Conservation (phyloP, 257 asterid genomes). For the Lycium barbarum region DNA sequence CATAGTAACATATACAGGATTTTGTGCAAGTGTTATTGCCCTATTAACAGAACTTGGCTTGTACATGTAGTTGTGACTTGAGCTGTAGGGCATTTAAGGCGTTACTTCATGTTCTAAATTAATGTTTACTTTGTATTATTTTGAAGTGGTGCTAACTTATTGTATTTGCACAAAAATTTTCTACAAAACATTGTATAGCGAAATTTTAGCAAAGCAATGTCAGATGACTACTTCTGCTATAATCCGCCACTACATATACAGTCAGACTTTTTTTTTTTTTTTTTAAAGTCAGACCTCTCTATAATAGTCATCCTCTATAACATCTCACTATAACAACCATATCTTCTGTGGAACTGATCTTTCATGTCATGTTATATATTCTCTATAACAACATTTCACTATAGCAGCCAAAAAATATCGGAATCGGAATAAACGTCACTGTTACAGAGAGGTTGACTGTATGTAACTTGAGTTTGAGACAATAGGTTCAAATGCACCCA, state of each 20-base stretch:
- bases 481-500: not conserved
- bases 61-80: not conserved
- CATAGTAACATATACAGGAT: not conserved
- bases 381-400: no score
- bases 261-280: no score
- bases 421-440: no score
- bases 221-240: not conserved
- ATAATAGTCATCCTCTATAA: no score
- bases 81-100: not conserved
- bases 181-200: not conserved
- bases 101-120: not conserved
- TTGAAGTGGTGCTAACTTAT: not conserved
- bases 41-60: conserved; percentile 8
- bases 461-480: not conserved
- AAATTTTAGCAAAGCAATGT: not conserved
- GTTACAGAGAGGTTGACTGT: no score
- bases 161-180: not conserved
- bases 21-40: not conserved
- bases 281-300: no score
- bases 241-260: not conserved
- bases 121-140: not conserved
- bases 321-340: no score
- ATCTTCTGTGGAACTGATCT: no score
- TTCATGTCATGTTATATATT: no score
- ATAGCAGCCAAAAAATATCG: no score